A percentile compares a stretch with the other conserved stretches of the same genome.
Evolutionary conservation across 495 filamentous ascomycete species (phyloP).

Genomic region (Lentithecium fluviatile): DNA sequence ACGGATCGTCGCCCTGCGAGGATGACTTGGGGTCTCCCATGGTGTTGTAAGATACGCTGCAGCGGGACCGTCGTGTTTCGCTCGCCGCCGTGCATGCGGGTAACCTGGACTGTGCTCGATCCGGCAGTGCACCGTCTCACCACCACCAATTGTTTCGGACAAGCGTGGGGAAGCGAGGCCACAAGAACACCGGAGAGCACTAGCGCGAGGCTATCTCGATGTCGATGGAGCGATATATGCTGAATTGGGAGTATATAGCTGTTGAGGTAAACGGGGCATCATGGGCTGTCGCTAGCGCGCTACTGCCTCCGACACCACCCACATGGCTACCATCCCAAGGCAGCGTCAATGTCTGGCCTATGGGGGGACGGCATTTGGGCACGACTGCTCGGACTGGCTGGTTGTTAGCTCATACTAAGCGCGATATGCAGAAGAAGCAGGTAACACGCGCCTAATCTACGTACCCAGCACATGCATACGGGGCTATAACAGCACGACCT

Average conservation of each 20-base stretch:
- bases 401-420: neutral
- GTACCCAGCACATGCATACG: no score
- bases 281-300: no score
- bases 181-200: no score
- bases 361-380: neutral
- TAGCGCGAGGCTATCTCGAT: no score
- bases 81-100: neutral
- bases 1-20: slow-evolving; percentile 13
- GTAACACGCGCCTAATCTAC: neutral
- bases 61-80: slow-evolving; percentile 2
- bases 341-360: neutral
- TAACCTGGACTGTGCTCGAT: neutral
- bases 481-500: no score
- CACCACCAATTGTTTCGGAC: neutral
- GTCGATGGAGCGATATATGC: no score
- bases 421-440: neutral
- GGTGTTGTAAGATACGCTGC: slow-evolving; percentile 11
- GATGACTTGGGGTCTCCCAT: slow-evolving; percentile 23
- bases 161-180: neutral
- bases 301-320: neutral
- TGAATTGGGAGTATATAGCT: no score
- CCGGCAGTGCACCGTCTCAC: neutral
- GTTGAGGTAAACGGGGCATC: no score
- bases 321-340: neutral
- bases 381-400: neutral